Evolutionary conservation across 257 asterid genomes (phyloP).

Genomic region (Misopates orontium): DNA sequence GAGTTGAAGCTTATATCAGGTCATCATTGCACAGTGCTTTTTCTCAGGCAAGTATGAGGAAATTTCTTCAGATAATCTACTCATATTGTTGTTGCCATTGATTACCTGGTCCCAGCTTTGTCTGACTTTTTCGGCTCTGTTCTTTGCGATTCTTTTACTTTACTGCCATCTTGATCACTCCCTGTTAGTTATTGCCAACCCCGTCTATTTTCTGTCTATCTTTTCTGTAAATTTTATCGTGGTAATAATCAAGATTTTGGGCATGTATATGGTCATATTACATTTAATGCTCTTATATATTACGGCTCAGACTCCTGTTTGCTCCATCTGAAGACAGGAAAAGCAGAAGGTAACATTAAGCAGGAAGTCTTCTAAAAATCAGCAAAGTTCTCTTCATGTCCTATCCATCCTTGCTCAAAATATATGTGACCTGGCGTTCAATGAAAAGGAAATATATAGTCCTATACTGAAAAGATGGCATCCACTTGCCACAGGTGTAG

Average conservation of each 20-base stretch:
- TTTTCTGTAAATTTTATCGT: neutral
- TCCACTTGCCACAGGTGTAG: constrained; percentile 85
- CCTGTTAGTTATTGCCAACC: constrained; percentile 4
- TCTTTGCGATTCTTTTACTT: neutral
- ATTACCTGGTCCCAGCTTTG: constrained; percentile 4
- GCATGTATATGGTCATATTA: neutral
- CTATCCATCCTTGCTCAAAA: constrained; percentile 82
- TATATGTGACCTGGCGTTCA: constrained; percentile 70
- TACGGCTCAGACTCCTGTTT: constrained; percentile 45
- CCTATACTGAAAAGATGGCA: constrained; percentile 81
- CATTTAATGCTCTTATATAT: constrained; percentile 8
- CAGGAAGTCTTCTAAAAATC: constrained; percentile 64
- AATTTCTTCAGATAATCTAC: neutral
- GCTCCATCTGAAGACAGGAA: constrained; percentile 82
- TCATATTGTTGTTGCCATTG: neutral
- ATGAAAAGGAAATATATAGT: constrained; percentile 88
- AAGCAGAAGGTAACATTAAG: constrained; percentile 64
- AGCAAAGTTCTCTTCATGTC: constrained; percentile 67
- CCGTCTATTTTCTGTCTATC: constrained; percentile 7
- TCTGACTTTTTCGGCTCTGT: constrained; percentile 5
- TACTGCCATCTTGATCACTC: neutral
- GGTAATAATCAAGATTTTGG: neutral
- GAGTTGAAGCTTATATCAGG: constrained; percentile 76
- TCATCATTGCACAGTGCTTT: constrained; percentile 65
- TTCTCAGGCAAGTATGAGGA: constrained; percentile 70